These are phyloP conservation scores for Jatropha multifida DNA, from an alignment of 441 rosid genomes.

Conservation along the genomic window DNA sequence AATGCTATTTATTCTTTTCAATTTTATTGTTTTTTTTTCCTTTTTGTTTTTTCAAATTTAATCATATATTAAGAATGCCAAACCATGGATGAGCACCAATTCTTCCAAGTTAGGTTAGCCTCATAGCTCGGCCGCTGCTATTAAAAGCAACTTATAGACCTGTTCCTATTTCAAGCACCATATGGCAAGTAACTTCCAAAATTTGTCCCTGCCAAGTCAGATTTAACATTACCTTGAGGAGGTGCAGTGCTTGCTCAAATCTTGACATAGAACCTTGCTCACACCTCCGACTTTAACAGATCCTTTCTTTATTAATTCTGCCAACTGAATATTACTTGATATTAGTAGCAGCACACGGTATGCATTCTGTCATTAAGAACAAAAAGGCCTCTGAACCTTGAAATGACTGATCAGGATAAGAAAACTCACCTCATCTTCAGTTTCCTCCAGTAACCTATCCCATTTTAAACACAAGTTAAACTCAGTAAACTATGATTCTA, in stretches of 20 bases:
- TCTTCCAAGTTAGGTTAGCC: background rate
- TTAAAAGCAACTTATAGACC: background rate
- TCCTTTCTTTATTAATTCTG: slow-evolving; percentile 69
- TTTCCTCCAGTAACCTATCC: slow-evolving; percentile 77
- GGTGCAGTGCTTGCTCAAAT: slow-evolving; percentile 74
- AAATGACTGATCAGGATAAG: slow-evolving; percentile 13
- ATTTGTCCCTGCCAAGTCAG: background rate
- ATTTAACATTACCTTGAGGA: slow-evolving; percentile 48
- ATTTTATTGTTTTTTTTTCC: background rate
- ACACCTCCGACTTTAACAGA: slow-evolving; percentile 66
- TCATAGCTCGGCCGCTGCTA: background rate
- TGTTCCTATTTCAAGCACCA: background rate
- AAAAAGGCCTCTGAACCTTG: slow-evolving; percentile 3
- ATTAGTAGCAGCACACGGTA: slow-evolving; percentile 4
- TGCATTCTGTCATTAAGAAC: slow-evolving; percentile 7
- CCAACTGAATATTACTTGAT: slow-evolving; percentile 43
- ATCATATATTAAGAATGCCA: background rate
- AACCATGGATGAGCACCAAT: background rate
- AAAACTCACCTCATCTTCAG: slow-evolving; percentile 79
- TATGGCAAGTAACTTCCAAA: background rate
- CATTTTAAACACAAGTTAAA: slow-evolving; percentile 29
- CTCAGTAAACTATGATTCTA: slow-evolving; percentile 12
- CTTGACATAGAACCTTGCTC: slow-evolving; percentile 70
- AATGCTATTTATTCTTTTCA: background rate
- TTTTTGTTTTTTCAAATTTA: background rate